phyloP scores from a whole-genome alignment of 2,329 filamentous ascomycete species.

The Xylaria sp. region DNA sequence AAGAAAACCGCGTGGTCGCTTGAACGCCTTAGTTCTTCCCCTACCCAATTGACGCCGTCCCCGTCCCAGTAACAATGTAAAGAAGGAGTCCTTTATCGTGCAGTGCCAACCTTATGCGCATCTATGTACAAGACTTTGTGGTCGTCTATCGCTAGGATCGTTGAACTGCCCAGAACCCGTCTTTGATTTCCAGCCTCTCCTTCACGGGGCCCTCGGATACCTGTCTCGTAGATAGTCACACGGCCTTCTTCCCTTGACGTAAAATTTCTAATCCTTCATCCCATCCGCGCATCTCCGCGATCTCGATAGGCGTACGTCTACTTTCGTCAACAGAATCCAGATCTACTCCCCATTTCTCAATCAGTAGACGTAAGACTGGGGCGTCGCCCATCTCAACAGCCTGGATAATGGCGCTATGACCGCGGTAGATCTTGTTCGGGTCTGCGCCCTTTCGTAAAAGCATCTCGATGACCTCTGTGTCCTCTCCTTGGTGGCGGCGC shows the following conservation, averaged over 20 bases:
- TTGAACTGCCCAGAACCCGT: slow-evolving; percentile 30
- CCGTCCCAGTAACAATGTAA: neutral
- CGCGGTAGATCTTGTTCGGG: slow-evolving; percentile 73
- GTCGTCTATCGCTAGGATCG: neutral
- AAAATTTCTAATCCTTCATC: slow-evolving; percentile 64
- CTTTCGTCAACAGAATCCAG: slow-evolving; percentile 63
- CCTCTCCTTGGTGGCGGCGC: slow-evolving; percentile 63
- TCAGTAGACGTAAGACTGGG: slow-evolving; percentile 62
- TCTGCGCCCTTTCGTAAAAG: slow-evolving; percentile 72
- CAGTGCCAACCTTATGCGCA: neutral
- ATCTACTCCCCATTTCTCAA: slow-evolving; percentile 61
- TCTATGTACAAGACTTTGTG: neutral
- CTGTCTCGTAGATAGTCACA: slow-evolving; percentile 34
- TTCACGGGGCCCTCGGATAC: slow-evolving; percentile 20
- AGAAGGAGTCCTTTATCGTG: neutral
- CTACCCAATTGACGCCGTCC: neutral
- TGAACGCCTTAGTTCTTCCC: neutral
- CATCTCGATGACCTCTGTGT: slow-evolving; percentile 70
- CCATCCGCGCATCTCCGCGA: slow-evolving; percentile 67
- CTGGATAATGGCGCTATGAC: slow-evolving; percentile 73
- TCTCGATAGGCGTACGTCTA: slow-evolving; percentile 64
- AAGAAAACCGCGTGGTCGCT: neutral
- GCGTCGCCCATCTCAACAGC: slow-evolving; percentile 71
- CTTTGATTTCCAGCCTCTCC: slow-evolving; percentile 27
- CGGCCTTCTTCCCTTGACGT: slow-evolving; percentile 40